Base-by-base conservation (phyloP, 345 rosid species). In the Eucalyptus pauciflora region DNA sequence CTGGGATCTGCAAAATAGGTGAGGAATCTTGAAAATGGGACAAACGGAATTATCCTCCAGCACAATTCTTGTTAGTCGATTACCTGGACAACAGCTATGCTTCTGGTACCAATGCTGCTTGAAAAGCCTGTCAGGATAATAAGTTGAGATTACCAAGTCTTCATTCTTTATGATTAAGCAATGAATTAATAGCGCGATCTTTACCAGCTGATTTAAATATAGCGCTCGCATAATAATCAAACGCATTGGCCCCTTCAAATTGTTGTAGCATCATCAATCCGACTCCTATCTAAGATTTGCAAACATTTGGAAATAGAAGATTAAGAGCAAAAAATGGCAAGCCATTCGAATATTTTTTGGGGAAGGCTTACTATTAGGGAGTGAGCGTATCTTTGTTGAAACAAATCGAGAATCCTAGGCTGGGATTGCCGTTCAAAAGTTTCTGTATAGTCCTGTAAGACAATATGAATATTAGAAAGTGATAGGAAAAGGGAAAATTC, bases 151-250 rank as follows among this genome's bases (percentile, higher is more conserved):
- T 22, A 49, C 62, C 79, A 51, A 45, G 41, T 85, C 51, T 81
- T 85, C 33, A 29, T 45, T 14, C 33, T 85, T 50, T 85, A 46
- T 45, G 33, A 60, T 60, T 60, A 60, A 60, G 31, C 13, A 60
- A 60, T 1, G 3, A 60, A 60, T 27, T 60, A 60, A 27, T 5
- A 60, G 8, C 1, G 13, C 8, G 8, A 60, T 86, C 50, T 52
- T 56, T 89, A 94, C 96, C 94, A 76, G 94, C 92, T 88, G 89
- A 85, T 58, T 92, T 93, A 90, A 95, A 94, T 50, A 94, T 91
- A 52, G 93, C 67, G 81, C 93, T 92, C 48, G 94, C 89, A 79
- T 95, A 95, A 88, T 80, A 93, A 22, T 92, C 88, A 85, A 95
- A 64, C 13, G 90, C 95, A 58, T 67, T 90, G 17, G 86, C 45